These are phyloP conservation scores for Colletotrichum truncatum DNA, from an alignment of 2,329 filamentous ascomycete genomes.

Conservation along the genomic window DNA sequence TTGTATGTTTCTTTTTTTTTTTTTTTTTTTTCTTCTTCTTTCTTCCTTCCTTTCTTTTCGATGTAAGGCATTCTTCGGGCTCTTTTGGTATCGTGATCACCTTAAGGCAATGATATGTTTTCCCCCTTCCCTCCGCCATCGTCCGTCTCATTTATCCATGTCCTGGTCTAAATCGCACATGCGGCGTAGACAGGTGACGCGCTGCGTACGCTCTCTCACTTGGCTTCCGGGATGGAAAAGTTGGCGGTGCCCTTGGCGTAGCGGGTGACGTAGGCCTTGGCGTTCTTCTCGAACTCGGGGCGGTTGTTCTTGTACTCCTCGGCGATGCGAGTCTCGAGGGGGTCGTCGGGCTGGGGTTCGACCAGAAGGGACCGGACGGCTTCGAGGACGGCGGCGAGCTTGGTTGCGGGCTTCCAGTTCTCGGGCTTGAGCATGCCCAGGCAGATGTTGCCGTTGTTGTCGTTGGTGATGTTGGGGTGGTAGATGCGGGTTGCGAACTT, in stretches of 20 bases:
- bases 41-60: no score
- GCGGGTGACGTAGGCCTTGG: conserved; percentile 75
- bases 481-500: conserved; percentile 91
- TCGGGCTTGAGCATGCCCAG: conserved; percentile 84
- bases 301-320: conserved; percentile 81
- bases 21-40: no score
- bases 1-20: neutral
- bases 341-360: conserved; percentile 89
- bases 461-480: conserved; percentile 94
- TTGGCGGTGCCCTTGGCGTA: conserved; percentile 66
- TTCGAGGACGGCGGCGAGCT: conserved; percentile 78
- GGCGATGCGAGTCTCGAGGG: conserved; percentile 86
- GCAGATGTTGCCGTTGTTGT: conserved; percentile 86
- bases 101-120: no score
- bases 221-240: conserved; percentile 42
- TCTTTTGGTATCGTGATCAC: neutral
- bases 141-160: no score
- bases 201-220: no score
- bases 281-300: conserved; percentile 77
- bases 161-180: no score
- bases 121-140: no score
- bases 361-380: conserved; percentile 78
- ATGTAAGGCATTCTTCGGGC: neutral
- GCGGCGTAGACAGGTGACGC: neutral
- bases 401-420: conserved; percentile 91